phyloP scores from a whole-genome alignment of 148 eudicot species.

The Drosera capensis region DNA sequence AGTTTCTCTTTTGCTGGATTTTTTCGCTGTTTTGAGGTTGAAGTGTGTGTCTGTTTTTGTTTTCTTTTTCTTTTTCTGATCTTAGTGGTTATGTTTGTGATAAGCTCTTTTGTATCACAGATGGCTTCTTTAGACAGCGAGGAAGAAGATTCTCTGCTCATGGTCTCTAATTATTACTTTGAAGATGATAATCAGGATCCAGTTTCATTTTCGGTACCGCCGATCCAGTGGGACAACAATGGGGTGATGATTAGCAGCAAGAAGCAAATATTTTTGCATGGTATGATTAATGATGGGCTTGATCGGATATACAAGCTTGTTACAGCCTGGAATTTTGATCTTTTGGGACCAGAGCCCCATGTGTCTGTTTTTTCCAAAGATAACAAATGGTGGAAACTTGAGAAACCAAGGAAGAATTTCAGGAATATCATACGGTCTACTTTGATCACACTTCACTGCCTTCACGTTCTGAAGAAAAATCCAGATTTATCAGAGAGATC shows the following conservation, averaged over 20 bases:
- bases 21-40: no score
- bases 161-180: constrained; percentile 47
- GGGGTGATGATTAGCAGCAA: constrained; percentile 10
- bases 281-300: constrained; percentile 55
- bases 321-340: constrained; percentile 68
- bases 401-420: constrained; percentile 48
- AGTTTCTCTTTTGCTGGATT: no score
- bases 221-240: constrained; percentile 36
- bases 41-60: no score
- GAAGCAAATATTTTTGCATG: constrained; percentile 34
- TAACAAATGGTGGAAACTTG: constrained; percentile 62
- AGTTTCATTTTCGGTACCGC: constrained; percentile 46
- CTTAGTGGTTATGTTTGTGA: no score
- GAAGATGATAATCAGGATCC: constrained; percentile 28
- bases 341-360: constrained; percentile 33
- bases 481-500: constrained; percentile 28
- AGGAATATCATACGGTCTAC: constrained; percentile 37
- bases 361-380: constrained; percentile 50
- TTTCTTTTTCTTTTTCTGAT: no score
- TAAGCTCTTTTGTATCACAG: no score
- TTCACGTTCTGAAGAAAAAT: constrained; percentile 31
- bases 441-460: constrained; percentile 44
- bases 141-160: constrained; percentile 25
- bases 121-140: constrained; percentile 76
- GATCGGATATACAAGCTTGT: constrained; percentile 42